Evolutionary conservation across 257 asterid genomes (phyloP).

Genomic region (Cruciata laevipes): DNA sequence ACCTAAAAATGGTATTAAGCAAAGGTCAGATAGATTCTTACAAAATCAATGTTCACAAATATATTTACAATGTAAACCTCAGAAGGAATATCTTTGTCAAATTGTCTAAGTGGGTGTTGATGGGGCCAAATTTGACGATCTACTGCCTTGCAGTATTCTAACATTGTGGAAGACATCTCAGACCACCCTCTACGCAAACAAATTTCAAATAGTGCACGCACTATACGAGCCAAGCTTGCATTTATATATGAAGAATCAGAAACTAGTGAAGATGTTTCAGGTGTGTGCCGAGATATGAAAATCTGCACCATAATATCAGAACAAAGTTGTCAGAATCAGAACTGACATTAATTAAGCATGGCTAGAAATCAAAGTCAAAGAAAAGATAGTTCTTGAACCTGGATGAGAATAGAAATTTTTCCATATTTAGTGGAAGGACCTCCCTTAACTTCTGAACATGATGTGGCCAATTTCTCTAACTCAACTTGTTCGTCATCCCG

Average conservation of each 20-base stretch:
- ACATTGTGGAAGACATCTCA: conserved; percentile 81
- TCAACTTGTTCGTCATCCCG: conserved; percentile 97
- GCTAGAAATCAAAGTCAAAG: conserved; percentile 14
- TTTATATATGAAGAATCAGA: conserved; percentile 93
- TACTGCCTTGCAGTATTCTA: conserved; percentile 95
- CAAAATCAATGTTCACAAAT: not conserved
- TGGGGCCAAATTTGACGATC: conserved; percentile 98
- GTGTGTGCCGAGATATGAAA: conserved; percentile 78
- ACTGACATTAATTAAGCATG: conserved; percentile 13
- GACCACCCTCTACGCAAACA: conserved; percentile 97
- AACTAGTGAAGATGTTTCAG: conserved; percentile 74
- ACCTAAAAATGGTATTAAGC: conserved; percentile 38
- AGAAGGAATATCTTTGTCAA: conserved; percentile 70
- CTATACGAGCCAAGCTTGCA: conserved; percentile 92
- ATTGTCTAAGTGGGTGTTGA: conserved; percentile 94
- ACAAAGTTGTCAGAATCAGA: conserved; percentile 14
- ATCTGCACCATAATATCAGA: conserved; percentile 51
- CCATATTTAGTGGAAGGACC: conserved; percentile 94
- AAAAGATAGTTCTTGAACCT: conserved; percentile 42
- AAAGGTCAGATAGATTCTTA: conserved; percentile 2
- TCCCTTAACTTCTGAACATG: conserved; percentile 87
- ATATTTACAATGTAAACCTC: conserved; percentile 41
- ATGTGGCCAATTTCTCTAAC: conserved; percentile 60
- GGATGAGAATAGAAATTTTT: conserved; percentile 89
- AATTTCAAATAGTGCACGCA: conserved; percentile 94